phyloP scores from a whole-genome alignment of 2,329 filamentous ascomycete species.

The Fusarium beomiforme region DNA sequence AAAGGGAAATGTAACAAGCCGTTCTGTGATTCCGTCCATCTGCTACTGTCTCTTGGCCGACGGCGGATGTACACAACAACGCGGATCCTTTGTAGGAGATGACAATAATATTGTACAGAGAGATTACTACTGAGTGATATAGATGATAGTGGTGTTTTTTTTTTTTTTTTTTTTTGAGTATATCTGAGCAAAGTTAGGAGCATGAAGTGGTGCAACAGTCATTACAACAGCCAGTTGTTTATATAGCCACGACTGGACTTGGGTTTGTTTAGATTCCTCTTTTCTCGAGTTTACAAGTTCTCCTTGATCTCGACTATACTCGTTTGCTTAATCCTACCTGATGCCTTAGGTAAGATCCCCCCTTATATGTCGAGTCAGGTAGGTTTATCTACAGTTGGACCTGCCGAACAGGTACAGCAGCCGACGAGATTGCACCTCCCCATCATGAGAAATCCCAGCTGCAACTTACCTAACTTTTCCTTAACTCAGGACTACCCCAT shows the following conservation, averaged over 20 bases:
- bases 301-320: background rate
- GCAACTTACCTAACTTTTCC: background rate
- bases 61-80: background rate
- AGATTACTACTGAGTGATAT: background rate
- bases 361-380: background rate
- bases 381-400: background rate
- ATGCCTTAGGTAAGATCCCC: background rate
- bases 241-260: background rate
- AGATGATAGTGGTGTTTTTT: background rate
- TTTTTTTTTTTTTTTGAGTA: background rate
- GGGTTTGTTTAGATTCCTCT: background rate
- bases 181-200: background rate
- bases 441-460: too few species aligned
- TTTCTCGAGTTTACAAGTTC: background rate
- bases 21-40: conserved; percentile 21
- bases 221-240: background rate
- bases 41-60: background rate
- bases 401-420: conserved; percentile 3
- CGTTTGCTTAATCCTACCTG: background rate
- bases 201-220: background rate
- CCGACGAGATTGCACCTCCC: background rate
- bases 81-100: background rate
- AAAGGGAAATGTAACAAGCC: conserved; percentile 30
- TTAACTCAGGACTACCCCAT: background rate
- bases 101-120: background rate